Evolutionary conservation across 2,329 filamentous ascomycete species (phyloP), one percentile per base, ranked within the genome.

Genomic region (Paecilomyces dactylethromorphus): DNA sequence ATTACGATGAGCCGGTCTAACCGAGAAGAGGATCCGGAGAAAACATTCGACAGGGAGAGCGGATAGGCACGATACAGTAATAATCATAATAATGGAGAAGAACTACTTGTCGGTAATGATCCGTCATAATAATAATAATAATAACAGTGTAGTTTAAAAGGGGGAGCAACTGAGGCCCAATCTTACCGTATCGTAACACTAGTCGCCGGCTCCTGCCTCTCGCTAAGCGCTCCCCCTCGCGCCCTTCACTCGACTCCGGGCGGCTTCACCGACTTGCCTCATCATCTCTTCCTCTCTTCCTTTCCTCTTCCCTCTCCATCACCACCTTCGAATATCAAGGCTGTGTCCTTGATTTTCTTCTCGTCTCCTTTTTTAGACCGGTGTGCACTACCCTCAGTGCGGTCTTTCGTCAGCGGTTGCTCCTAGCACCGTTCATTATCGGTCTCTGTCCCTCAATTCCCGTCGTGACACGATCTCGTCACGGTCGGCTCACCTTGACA

Each of bases 281-380:
- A 52, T 53, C 57, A 18, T 55, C 55, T 54, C 58, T 56, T 57
- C 50, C 60, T 58, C 59, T 60, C 59, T 59, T 56, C 53, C 60
- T 60, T 57, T 57, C 64, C 58, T 63, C 59, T 58, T 58, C 57
- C 24, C 54, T 58, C 56, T 58, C 57, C 60, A 57, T 57, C 53
- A 57, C 55, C 54, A 60, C 4, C 13, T 45, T 45, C 18, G 39
- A 45, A 18, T 57, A 63, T 67, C 64, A 65, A 68, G 65, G 65
- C 64, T 62, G 59, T 62, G 65, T 54, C 65, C 66, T 69, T 67
- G 66, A 62, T 63, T 54, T 56, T 49, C 39, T 29, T 59, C 58
- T 59, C 55, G n/a, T 33, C 33, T 51, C 53, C 54, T 55, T 52
- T 35, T 24, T 15, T 53, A 53, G 39, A 18, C 39, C 31, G 39